phyloP scores from a whole-genome alignment of 176 grass and related monocot genomes.

The Triticum dicoccoides region DNA sequence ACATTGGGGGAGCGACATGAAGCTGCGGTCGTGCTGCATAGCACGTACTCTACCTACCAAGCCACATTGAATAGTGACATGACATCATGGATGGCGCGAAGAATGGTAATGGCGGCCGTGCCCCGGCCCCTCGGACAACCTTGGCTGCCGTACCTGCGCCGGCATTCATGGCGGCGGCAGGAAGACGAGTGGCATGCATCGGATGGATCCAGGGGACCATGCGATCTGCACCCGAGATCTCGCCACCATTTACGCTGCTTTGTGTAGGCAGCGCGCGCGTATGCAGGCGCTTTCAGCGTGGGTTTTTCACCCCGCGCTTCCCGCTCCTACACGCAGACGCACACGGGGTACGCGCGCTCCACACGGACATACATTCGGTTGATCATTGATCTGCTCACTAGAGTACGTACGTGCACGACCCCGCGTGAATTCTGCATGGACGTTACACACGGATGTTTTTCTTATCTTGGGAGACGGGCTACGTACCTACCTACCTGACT shows the following conservation, averaged over 20 bases:
- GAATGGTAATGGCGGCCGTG: background rate
- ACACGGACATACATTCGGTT: background rate
- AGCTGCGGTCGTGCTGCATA: background rate
- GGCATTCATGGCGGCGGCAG: background rate
- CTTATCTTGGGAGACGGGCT: background rate
- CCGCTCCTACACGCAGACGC: background rate
- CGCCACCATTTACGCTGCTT: background rate
- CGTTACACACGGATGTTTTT: background rate
- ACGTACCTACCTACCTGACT: background rate
- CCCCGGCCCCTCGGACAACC: no score
- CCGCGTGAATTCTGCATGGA: no score
- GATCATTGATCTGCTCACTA: no score
- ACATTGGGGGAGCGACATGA: background rate
- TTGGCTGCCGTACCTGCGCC: background rate
- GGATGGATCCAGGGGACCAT: background rate
- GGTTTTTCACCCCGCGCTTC: background rate
- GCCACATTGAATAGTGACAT: background rate
- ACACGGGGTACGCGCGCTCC: no score
- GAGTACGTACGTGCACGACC: no score
- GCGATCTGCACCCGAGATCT: background rate
- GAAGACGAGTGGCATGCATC: background rate
- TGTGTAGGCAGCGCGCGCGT: background rate
- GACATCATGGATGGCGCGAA: background rate
- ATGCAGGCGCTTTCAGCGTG: background rate
- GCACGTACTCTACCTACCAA: background rate